Evolutionary conservation across 768 basidiomycete species (phyloP).

Genomic region (Cystoderma amianthinum): DNA sequence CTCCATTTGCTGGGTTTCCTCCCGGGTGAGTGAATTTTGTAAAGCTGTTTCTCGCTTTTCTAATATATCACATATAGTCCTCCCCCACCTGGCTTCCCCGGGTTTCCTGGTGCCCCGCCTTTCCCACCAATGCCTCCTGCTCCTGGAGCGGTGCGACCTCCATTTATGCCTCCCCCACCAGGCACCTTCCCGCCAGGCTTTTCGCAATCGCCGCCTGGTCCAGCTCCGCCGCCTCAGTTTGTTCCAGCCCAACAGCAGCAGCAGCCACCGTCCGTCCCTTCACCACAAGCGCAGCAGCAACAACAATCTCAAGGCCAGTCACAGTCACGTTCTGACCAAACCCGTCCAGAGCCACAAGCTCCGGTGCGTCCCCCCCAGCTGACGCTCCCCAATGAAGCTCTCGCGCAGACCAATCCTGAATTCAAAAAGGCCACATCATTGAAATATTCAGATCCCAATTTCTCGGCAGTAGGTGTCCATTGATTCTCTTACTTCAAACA

Average conservation of each 20-base stretch:
- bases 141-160: constrained; percentile 6
- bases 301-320: constrained; percentile 8
- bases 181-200: constrained; percentile 8
- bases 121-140: constrained; percentile 17
- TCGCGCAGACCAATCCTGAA: constrained; percentile 60
- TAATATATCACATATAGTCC: constrained; percentile 23
- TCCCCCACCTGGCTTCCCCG: constrained; percentile 50
- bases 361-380: constrained; percentile 21
- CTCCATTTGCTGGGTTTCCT: constrained; percentile 47
- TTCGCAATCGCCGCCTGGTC: constrained; percentile 12
- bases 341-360: constrained; percentile 9
- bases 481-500: constrained; percentile 4
- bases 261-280: constrained; percentile 1
- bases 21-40: constrained; percentile 41
- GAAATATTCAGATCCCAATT: constrained; percentile 73
- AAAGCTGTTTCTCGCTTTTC: constrained; percentile 2
- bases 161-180: constrained; percentile 23
- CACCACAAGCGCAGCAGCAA: neutral
- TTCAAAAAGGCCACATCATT: constrained; percentile 74
- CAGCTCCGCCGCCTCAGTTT: constrained; percentile 11
- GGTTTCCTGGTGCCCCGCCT: constrained; percentile 24
- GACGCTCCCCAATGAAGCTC: constrained; percentile 47
- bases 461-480: constrained; percentile 55
- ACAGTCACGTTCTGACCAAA: constrained; percentile 11
- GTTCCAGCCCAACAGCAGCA: constrained; percentile 8